Conservation (phyloP, 208 protist species). For the Pavlovales sp. region DNA sequence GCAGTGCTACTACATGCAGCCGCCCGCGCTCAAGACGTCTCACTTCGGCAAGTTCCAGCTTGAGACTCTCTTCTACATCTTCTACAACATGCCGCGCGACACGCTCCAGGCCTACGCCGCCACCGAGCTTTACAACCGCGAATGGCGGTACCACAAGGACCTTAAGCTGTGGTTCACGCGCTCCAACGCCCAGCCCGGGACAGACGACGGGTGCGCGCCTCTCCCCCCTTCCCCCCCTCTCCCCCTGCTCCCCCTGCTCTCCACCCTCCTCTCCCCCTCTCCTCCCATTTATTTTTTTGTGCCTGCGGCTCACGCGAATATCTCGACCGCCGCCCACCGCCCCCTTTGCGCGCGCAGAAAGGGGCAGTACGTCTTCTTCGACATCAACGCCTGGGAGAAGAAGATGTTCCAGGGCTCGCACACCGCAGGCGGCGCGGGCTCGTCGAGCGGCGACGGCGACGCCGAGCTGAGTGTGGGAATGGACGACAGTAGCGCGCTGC, state of each 20-base stretch:
- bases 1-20: slow-evolving; percentile 68
- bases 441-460: not conserved
- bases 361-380: slow-evolving; percentile 65
- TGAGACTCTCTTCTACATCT: slow-evolving; percentile 96
- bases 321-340: too few relatives aligned
- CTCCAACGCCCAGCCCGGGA: not conserved
- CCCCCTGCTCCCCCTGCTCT: too few relatives aligned
- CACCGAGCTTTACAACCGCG: slow-evolving; percentile 61
- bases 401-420: slow-evolving; percentile 24
- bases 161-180: slow-evolving; percentile 70
- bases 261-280: too few relatives aligned
- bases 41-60: slow-evolving; percentile 80
- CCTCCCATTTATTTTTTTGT: too few relatives aligned
- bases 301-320: too few relatives aligned
- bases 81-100: slow-evolving; percentile 95
- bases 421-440: not conserved
- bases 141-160: slow-evolving; percentile 69
- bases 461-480: not conserved
- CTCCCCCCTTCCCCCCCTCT: too few relatives aligned
- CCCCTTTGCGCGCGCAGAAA: slow-evolving; percentile 26
- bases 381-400: slow-evolving; percentile 66
- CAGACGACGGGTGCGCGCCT: not conserved
- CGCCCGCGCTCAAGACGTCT: slow-evolving; percentile 67
- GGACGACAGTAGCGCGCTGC: not conserved
- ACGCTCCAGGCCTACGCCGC: slow-evolving; percentile 86